Conservation (phyloP, 192 early-diverging fungal species). For the Coemansia sp. region DNA sequence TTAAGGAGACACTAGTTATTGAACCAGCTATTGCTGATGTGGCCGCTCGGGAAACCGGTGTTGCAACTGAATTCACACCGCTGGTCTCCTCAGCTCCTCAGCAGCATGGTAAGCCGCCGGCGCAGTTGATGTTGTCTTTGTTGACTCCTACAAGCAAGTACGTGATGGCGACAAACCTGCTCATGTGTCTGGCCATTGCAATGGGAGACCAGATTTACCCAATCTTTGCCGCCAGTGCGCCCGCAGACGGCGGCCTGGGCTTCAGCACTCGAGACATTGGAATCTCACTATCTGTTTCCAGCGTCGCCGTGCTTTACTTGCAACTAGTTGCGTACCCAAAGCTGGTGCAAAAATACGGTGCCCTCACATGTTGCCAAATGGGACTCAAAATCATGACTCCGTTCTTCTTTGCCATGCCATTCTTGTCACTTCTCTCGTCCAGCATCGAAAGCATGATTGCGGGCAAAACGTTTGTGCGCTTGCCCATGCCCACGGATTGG, state of each 20-base stretch:
- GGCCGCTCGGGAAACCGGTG: background rate
- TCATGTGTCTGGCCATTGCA: constrained; percentile 22
- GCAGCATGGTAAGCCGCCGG: background rate
- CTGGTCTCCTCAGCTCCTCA: constrained; percentile 2
- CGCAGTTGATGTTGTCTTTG: constrained; percentile 14
- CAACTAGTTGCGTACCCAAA: constrained; percentile 57
- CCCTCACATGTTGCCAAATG: constrained; percentile 9
- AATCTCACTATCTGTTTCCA: constrained; percentile 43
- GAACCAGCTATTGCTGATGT: background rate
- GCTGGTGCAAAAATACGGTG: constrained; percentile 43
- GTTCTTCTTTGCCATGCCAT: constrained; percentile 17
- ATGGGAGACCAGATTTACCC: constrained; percentile 42
- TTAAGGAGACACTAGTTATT: constrained; percentile 56
- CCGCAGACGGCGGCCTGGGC: constrained; percentile 56
- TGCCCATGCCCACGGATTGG: background rate
- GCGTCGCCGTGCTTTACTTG: constrained; percentile 45
- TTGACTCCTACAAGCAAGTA: constrained; percentile 19
- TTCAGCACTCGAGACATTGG: constrained; percentile 55
- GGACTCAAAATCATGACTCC: constrained; percentile 3
- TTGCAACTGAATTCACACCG: constrained; percentile 3
- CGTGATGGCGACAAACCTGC: constrained; percentile 24
- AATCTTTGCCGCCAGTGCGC: constrained; percentile 45
- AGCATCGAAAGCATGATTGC: background rate
- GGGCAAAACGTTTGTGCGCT: background rate
- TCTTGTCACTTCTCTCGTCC: constrained; percentile 1